Percentiles rank a stretch among this genome's conserved stretches.
Conservation (phyloP, 2,329 filamentous ascomycete species). For the Penicillium sp. region DNA sequence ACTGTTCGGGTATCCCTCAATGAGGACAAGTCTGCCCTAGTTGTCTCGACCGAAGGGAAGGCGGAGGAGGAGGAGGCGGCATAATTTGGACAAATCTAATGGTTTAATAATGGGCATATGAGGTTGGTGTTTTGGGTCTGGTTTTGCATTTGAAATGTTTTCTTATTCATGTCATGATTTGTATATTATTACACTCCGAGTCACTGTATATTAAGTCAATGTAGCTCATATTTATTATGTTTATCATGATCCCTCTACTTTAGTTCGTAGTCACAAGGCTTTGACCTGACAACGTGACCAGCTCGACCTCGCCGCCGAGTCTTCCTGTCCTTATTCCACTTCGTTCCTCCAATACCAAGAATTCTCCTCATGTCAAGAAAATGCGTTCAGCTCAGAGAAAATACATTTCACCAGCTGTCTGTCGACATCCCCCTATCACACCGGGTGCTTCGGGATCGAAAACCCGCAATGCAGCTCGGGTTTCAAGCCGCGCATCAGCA, state of each 20-base stretch:
- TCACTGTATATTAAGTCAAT: conserved; percentile 13
- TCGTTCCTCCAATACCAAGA: neutral
- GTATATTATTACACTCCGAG: conserved; percentile 1
- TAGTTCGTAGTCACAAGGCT: neutral
- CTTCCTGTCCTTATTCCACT: neutral
- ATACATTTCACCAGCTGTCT: conserved; percentile 16
- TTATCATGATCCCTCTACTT: neutral
- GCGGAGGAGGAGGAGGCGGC: conserved; percentile 9
- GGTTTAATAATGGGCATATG: conserved; percentile 11
- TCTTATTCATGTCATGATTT: conserved; percentile 12
- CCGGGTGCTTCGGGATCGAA: conserved; percentile 17
- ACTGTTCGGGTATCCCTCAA: conserved; percentile 71
- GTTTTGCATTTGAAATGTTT: conserved; percentile 2
- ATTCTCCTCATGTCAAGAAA: neutral
- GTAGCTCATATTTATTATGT: conserved; percentile 2
- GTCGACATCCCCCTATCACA: conserved; percentile 17
- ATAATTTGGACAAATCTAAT: conserved; percentile 11
- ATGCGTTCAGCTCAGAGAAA: conserved; percentile 24
- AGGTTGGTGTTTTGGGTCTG: conserved; percentile 4
- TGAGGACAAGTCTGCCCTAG: conserved; percentile 62
- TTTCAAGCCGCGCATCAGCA: conserved; percentile 13
- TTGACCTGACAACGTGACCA: conserved; percentile 9
- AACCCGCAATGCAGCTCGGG: neutral
- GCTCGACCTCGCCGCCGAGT: neutral
- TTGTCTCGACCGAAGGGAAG: conserved; percentile 47